A percentile compares a stretch with the other conserved stretches of the same genome.
Conservation (phyloP, 768 basidiomycete species). For the Tricholoma matsutake region DNA sequence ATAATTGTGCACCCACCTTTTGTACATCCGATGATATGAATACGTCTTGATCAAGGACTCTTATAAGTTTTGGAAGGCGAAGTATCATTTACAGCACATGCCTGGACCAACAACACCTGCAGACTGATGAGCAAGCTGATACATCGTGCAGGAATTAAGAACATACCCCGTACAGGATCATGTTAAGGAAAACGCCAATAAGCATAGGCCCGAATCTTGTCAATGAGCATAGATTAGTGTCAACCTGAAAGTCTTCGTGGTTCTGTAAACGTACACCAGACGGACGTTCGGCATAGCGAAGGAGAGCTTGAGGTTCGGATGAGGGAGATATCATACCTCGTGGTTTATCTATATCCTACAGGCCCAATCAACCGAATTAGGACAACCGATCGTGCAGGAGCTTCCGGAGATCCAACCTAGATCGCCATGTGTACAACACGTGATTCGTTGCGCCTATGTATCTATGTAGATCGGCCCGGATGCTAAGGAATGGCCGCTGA, state of each 20-base stretch:
- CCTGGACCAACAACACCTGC: slow-evolving; percentile 13
- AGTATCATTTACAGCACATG: not conserved
- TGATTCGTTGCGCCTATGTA: not conserved
- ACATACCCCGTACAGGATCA: slow-evolving; percentile 33
- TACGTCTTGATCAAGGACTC: slow-evolving; percentile 20
- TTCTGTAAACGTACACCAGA: slow-evolving; percentile 11
- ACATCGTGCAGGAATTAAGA: not conserved
- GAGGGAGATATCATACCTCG: not conserved
- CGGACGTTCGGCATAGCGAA: slow-evolving; percentile 16
- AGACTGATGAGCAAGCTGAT: not conserved
- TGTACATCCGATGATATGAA: slow-evolving; percentile 35
- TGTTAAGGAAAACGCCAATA: slow-evolving; percentile 31
- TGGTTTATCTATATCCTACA: not conserved
- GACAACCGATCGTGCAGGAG: not conserved
- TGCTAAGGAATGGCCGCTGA: too few relatives aligned
- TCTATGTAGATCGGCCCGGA: not conserved
- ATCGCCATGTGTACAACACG: too few relatives aligned
- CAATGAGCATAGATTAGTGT: not conserved
- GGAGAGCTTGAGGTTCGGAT: not conserved
- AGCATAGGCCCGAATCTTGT: slow-evolving; percentile 28
- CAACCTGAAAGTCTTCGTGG: not conserved
- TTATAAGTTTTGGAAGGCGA: not conserved
- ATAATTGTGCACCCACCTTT: slow-evolving; percentile 18
- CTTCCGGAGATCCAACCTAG: too few relatives aligned
- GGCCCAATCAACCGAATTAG: not conserved